Evolutionary conservation across 1,139 yeast species (phyloP).

Genomic region (Candida labiduridarum): DNA sequence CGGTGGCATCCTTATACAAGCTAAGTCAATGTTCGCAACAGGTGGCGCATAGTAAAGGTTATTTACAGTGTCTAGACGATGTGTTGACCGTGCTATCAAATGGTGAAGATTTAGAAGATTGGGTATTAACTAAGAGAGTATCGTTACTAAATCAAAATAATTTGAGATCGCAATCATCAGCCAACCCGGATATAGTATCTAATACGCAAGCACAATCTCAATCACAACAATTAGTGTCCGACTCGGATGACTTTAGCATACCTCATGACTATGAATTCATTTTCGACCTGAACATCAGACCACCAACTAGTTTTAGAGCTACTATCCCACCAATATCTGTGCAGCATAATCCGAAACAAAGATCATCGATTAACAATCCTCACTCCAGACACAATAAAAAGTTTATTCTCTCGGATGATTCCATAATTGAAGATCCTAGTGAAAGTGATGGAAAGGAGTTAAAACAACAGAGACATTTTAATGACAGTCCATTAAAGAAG

Average conservation of each 20-base stretch:
- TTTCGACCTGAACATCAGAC: slow-evolving; percentile 30
- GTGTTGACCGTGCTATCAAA: slow-evolving; percentile 47
- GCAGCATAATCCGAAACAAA: slow-evolving; percentile 24
- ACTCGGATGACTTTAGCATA: slow-evolving; percentile 17
- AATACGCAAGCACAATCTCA: background rate
- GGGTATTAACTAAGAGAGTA: slow-evolving; percentile 53
- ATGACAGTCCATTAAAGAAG: slow-evolving; percentile 14
- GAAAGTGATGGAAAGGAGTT: slow-evolving; percentile 13
- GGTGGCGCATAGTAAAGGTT: slow-evolving; percentile 52
- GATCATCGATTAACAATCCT: slow-evolving; percentile 7
- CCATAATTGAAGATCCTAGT: slow-evolving; percentile 8
- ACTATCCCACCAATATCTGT: slow-evolving; percentile 51
- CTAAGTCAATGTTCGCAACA: slow-evolving; percentile 49
- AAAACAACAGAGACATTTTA: slow-evolving; percentile 6
- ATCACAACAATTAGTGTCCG: background rate
- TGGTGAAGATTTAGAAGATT: slow-evolving; percentile 53
- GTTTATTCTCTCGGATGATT: slow-evolving; percentile 9
- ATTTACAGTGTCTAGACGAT: slow-evolving; percentile 59
- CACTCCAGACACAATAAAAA: slow-evolving; percentile 11
- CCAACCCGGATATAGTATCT: background rate
- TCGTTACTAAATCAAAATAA: slow-evolving; percentile 37
- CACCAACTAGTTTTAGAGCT: slow-evolving; percentile 45
- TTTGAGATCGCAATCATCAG: background rate
- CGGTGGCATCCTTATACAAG: slow-evolving; percentile 64
- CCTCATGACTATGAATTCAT: slow-evolving; percentile 44